These are phyloP conservation scores for Xylaria longipes DNA, from an alignment of 495 filamentous ascomycete genomes.

Conservation along the genomic window DNA sequence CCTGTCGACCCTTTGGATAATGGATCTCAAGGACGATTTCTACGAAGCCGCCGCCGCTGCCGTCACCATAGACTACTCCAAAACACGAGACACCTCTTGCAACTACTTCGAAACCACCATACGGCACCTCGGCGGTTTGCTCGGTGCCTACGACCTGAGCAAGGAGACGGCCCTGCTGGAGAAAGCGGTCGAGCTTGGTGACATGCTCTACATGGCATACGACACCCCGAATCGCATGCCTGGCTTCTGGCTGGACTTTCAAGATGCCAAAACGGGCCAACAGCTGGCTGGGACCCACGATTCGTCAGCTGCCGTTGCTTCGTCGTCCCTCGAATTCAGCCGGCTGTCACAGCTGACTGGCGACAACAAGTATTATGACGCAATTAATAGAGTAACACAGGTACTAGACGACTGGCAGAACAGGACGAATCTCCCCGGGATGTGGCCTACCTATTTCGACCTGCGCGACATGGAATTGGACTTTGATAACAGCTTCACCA, in stretches of 20 bases:
- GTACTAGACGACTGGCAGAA: slow-evolving; percentile 71
- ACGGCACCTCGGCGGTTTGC: slow-evolving; percentile 77
- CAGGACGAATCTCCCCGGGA: slow-evolving; percentile 70
- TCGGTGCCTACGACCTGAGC: slow-evolving; percentile 78
- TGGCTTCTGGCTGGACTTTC: slow-evolving; percentile 67
- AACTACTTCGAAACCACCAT: slow-evolving; percentile 85
- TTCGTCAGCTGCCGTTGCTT: slow-evolving; percentile 68
- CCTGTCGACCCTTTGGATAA: slow-evolving; percentile 94
- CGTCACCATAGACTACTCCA: slow-evolving; percentile 82
- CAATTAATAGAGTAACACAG: slow-evolving; percentile 79
- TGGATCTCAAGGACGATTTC: slow-evolving; percentile 90
- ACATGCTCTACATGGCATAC: slow-evolving; percentile 84
- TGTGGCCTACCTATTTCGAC: slow-evolving; percentile 51
- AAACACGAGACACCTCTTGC: slow-evolving; percentile 60
- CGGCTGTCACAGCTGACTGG: slow-evolving; percentile 83
- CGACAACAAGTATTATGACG: slow-evolving; percentile 85
- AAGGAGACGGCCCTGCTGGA: slow-evolving; percentile 71
- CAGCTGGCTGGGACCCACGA: slow-evolving; percentile 45
- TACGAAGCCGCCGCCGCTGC: slow-evolving; percentile 81
- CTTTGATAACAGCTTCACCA: slow-evolving; percentile 58
- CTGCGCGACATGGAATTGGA: slow-evolving; percentile 39
- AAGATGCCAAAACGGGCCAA: slow-evolving; percentile 37
- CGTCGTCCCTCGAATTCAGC: slow-evolving; percentile 83
- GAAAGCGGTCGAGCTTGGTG: slow-evolving; percentile 82
- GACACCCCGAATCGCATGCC: slow-evolving; percentile 95